phyloP scores from a whole-genome alignment of 106 monocot genomes.

The Acorus gramineus region DNA sequence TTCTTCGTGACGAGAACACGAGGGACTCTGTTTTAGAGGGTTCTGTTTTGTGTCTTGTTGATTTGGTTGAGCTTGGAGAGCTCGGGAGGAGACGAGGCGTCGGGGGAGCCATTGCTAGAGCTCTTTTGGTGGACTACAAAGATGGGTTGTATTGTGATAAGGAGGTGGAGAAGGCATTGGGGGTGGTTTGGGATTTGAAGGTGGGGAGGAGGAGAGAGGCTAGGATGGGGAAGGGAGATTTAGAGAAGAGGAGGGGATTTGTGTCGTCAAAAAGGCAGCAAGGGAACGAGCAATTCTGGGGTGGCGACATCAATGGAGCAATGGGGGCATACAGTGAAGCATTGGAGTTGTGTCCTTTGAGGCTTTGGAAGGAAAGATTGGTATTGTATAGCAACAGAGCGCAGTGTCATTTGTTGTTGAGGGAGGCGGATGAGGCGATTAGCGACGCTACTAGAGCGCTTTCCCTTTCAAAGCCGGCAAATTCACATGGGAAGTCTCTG shows the following conservation, averaged over 20 bases:
- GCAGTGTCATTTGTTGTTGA: too few relatives aligned
- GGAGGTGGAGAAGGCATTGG: slow-evolving; percentile 4
- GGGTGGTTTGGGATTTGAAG: slow-evolving; percentile 26
- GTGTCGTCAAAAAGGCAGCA: slow-evolving; percentile 21
- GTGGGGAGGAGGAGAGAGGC: slow-evolving; percentile 40
- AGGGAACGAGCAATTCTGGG: slow-evolving; percentile 42
- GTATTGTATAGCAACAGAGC: too few relatives aligned
- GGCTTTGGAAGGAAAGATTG: too few relatives aligned
- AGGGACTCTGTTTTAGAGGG: slow-evolving; percentile 9
- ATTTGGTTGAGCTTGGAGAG: slow-evolving; percentile 39
- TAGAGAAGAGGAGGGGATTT: neutral
- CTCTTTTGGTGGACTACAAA: slow-evolving; percentile 15
- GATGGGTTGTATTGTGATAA: neutral
- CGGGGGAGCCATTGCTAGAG: slow-evolving; percentile 27
- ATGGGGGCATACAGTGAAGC: slow-evolving; percentile 26
- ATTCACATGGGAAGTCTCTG: too few relatives aligned
- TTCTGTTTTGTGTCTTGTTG: slow-evolving; percentile 25
- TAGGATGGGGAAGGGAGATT: slow-evolving; percentile 15
- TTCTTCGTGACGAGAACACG: slow-evolving; percentile 25
- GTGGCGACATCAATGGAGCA: slow-evolving; percentile 42
- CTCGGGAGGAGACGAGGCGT: slow-evolving; percentile 31
- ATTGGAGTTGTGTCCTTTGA: slow-evolving; percentile 31
- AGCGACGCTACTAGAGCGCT: too few relatives aligned
- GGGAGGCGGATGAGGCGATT: too few relatives aligned
- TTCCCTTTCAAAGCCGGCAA: too few relatives aligned